Evolutionary conservation across 352 stramenopile genomes (phyloP).

Genomic region (Pythium insidiosum): DNA sequence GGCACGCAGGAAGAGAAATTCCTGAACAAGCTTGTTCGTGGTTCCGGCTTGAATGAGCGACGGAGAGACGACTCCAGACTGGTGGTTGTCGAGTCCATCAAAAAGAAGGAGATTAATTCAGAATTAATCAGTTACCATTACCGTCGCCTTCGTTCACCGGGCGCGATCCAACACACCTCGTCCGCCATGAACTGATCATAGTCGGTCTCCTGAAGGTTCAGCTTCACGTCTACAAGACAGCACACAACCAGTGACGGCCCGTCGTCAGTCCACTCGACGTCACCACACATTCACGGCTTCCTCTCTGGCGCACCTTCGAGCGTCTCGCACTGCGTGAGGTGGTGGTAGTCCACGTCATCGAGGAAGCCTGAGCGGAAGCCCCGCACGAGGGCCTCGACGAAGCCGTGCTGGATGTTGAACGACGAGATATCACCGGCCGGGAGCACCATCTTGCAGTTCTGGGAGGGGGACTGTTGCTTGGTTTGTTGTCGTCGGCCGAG

Average conservation of each 20-base stretch:
- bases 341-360: conserved; percentile 87
- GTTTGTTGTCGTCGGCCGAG: too few species aligned
- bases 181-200: conserved; percentile 96
- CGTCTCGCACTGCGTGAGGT: conserved; percentile 86
- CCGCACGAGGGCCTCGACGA: conserved; percentile 94
- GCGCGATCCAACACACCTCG: conserved; percentile 80
- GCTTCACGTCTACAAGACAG: conserved; percentile 62
- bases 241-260: not conserved
- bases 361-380: conserved; percentile 91
- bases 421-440: conserved; percentile 87
- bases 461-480: too few species aligned
- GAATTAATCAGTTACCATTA: too few species aligned
- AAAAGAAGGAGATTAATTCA: not conserved
- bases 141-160: not conserved
- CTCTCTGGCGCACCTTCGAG: conserved; percentile 62
- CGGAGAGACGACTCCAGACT: conserved; percentile 62
- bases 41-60: conserved; percentile 79
- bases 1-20: conserved; percentile 97
- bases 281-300: not conserved
- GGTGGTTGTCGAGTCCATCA: conserved; percentile 13
- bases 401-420: conserved; percentile 98
- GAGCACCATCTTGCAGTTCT: too few species aligned
- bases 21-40: conserved; percentile 87
- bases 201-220: conserved; percentile 98
- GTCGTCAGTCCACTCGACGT: not conserved